Evolutionary conservation across 2,329 filamentous ascomycete species (phyloP).

Genomic region (Paecilomyces sp.): DNA sequence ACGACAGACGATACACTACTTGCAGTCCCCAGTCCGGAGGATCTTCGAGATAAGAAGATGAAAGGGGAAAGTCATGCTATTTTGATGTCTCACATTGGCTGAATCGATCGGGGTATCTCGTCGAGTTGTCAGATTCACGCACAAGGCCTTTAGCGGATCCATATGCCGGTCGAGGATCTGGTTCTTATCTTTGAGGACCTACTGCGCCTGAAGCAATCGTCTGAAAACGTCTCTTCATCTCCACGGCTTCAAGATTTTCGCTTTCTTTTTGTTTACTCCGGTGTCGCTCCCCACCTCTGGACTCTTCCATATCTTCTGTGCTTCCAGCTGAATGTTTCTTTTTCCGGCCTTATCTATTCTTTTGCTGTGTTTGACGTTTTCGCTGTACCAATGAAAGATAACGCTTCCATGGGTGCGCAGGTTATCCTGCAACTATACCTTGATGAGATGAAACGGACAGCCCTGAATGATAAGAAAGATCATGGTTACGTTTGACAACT

Average conservation of each 20-base stretch:
- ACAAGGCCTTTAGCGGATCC: not conserved
- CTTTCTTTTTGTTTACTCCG: not conserved
- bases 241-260: not conserved
- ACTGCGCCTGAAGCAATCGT: not conserved
- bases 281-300: not conserved
- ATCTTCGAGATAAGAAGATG: not conserved
- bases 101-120: not conserved
- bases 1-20: not conserved
- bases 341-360: not conserved
- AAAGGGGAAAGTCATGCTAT: not conserved
- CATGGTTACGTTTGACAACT: not conserved
- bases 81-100: not conserved
- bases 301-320: not conserved
- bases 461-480: not conserved
- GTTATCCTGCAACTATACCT: not conserved
- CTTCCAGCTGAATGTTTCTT: not conserved
- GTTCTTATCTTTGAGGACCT: not conserved
- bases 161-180: not conserved
- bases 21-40: not conserved
- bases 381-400: not conserved
- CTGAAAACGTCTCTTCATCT: not conserved
- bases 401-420: not conserved
- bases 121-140: not conserved
- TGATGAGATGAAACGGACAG: not conserved
- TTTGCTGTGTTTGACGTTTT: not conserved